A percentile compares a stretch with the other conserved stretches of the same genome.
Evolutionary conservation across 106 monocot genomes (phyloP).

Genomic region (Gastrodia elata): DNA sequence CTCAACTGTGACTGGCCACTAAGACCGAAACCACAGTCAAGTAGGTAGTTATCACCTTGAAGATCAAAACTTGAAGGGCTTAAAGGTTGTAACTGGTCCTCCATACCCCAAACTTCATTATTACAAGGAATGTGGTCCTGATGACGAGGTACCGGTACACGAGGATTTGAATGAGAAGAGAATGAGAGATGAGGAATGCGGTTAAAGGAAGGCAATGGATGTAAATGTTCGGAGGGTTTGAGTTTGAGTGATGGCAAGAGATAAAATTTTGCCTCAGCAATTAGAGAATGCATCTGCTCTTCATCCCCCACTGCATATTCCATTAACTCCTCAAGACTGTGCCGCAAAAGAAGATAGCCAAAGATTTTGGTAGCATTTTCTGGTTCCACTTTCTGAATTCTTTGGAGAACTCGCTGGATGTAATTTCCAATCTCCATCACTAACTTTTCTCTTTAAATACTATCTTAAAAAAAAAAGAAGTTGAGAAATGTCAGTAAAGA

Average conservation of each 20-base stretch:
- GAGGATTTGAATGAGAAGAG: conserved; percentile 20
- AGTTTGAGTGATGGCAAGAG: conserved; percentile 4
- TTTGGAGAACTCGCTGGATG: conserved; percentile 27
- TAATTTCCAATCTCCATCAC: conserved; percentile 42
- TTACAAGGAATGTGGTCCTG: background rate
- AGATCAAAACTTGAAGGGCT: background rate
- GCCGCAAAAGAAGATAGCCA: conserved; percentile 43
- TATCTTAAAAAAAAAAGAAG: background rate
- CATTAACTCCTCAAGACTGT: conserved; percentile 28
- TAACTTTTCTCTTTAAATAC: background rate
- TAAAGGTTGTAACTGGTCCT: background rate
- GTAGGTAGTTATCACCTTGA: background rate
- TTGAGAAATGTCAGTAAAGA: background rate
- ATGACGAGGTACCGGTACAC: conserved; percentile 12
- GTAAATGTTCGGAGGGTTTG: background rate
- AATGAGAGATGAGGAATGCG: conserved; percentile 8
- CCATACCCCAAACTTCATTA: background rate
- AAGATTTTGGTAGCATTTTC: conserved; percentile 44
- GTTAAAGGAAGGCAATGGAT: background rate
- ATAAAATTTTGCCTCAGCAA: conserved; percentile 36
- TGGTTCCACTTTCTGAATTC: conserved; percentile 46
- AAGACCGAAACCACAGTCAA: background rate
- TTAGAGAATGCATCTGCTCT: conserved; percentile 20
- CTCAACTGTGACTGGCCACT: background rate
- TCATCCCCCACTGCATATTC: conserved; percentile 42